A percentile compares a stretch with the other conserved stretches of the same genome.
phyloP scores from a whole-genome alignment of 805 yeast genomes.

The Wickerhamiella parazyma region DNA sequence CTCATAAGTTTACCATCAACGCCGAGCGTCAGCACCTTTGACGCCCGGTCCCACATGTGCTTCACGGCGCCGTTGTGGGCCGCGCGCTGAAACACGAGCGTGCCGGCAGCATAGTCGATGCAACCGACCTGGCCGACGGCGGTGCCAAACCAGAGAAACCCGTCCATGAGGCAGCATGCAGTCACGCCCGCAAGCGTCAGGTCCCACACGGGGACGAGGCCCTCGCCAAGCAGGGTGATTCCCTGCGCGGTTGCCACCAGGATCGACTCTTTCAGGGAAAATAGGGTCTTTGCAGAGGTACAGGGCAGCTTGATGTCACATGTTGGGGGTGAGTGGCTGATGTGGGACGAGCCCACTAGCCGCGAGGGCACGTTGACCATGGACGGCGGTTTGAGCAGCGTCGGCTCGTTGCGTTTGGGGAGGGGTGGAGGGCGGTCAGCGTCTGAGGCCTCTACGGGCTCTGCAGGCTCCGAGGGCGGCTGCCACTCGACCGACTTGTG shows the following conservation, averaged over 20 bases:
- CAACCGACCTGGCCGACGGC: neutral
- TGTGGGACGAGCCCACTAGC: neutral
- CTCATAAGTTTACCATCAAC: constrained; percentile 1
- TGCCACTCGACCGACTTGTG: neutral
- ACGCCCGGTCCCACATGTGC: neutral
- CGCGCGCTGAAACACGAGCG: neutral
- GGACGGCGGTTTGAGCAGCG: neutral
- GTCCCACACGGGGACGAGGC: neutral
- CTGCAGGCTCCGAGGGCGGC: neutral
- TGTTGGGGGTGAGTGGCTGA: neutral
- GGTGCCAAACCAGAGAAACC: constrained; percentile 2
- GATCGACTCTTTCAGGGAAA: neutral
- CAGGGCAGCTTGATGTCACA: neutral
- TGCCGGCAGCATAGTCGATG: neutral
- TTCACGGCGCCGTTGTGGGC: neutral
- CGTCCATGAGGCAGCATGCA: neutral
- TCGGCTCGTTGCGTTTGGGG: neutral
- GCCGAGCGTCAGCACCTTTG: neutral
- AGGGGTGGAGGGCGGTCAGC: neutral
- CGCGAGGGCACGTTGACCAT: neutral
- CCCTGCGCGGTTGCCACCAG: neutral
- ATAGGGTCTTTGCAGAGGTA: neutral
- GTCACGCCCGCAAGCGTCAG: neutral
- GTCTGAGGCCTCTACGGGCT: too few species aligned
- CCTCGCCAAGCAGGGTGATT: neutral